Conservation (phyloP, 2,329 filamentous ascomycete genomes). For the Myotisia sp. region DNA sequence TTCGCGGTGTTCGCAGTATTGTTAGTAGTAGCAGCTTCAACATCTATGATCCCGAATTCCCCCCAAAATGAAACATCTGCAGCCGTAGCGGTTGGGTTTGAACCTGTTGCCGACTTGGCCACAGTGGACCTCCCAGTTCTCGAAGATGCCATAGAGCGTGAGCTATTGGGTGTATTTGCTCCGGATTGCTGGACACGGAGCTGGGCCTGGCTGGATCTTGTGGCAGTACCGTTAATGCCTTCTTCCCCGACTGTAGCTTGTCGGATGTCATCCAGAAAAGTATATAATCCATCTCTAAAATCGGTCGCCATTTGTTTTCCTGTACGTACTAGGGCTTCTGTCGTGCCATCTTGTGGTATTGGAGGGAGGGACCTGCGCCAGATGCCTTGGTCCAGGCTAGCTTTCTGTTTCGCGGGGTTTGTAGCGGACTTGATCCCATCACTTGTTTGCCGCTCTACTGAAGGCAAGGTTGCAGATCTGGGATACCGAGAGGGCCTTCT, state of each 20-base stretch:
- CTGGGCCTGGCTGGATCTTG: constrained; percentile 21
- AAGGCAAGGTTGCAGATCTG: constrained; percentile 29
- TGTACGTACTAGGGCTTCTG: constrained; percentile 39
- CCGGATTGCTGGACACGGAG: constrained; percentile 17
- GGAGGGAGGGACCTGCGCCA: constrained; percentile 31
- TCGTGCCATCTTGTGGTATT: constrained; percentile 24
- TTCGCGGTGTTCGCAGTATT: constrained; percentile 11
- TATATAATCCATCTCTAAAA: constrained; percentile 78
- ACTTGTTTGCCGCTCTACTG: constrained; percentile 22
- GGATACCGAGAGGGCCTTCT: constrained; percentile 23
- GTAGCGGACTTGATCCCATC: constrained; percentile 12
- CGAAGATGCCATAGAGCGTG: constrained; percentile 17
- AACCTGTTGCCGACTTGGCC: constrained; percentile 20
- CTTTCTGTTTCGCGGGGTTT: constrained; percentile 24
- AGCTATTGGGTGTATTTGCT: constrained; percentile 20
- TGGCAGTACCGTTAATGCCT: constrained; percentile 47
- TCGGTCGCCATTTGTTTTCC: constrained; percentile 75
- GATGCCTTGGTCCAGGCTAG: constrained; percentile 13
- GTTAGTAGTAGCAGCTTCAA: constrained; percentile 26
- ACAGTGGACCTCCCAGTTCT: constrained; percentile 15
- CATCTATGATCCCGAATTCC: constrained; percentile 38
- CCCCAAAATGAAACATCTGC: constrained; percentile 36
- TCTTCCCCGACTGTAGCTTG: constrained; percentile 96
- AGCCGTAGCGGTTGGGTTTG: constrained; percentile 28
- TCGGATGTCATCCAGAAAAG: constrained; percentile 86